Evolutionary conservation across 805 yeast species (phyloP).

Genomic region (Lipomyces spencermartinsiae): DNA sequence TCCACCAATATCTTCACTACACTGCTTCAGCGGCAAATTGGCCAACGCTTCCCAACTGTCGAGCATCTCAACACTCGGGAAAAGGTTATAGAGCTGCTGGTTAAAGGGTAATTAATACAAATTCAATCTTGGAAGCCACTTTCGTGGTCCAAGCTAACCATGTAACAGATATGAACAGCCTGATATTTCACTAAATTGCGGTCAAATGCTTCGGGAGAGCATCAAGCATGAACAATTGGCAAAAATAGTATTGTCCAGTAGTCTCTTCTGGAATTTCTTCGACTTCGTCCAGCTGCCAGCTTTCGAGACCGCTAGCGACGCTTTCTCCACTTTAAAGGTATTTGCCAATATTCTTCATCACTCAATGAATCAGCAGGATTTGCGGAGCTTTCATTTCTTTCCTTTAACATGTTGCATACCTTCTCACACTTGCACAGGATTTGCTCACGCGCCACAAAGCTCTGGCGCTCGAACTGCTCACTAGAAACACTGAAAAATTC

Average conservation of each 20-base stretch:
- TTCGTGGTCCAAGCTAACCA: neutral
- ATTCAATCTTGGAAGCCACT: neutral
- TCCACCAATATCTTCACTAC: constrained; percentile 75
- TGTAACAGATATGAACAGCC: constrained; percentile 66
- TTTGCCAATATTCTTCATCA: neutral
- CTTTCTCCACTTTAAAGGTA: constrained; percentile 71
- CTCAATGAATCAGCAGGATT: neutral
- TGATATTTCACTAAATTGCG: constrained; percentile 75
- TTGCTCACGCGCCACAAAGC: constrained; percentile 72
- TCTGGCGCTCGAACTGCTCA: constrained; percentile 73
- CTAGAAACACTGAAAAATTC: constrained; percentile 61
- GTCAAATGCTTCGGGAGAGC: constrained; percentile 83
- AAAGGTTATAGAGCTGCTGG: constrained; percentile 63
- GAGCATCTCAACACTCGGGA: constrained; percentile 78
- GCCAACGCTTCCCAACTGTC: constrained; percentile 81
- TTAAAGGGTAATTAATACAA: constrained; percentile 46
- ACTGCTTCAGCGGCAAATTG: constrained; percentile 77
- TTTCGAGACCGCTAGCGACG: constrained; percentile 90
- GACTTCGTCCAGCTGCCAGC: constrained; percentile 74
- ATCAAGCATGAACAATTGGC: constrained; percentile 77
- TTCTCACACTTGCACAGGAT: constrained; percentile 47
- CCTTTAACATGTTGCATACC: neutral
- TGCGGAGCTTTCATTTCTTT: constrained; percentile 1
- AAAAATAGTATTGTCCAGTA: constrained; percentile 62
- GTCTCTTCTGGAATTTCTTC: constrained; percentile 78